phyloP scores from a whole-genome alignment of 2,329 filamentous ascomycete genomes.

The Talaromyces albobiverticillius region DNA sequence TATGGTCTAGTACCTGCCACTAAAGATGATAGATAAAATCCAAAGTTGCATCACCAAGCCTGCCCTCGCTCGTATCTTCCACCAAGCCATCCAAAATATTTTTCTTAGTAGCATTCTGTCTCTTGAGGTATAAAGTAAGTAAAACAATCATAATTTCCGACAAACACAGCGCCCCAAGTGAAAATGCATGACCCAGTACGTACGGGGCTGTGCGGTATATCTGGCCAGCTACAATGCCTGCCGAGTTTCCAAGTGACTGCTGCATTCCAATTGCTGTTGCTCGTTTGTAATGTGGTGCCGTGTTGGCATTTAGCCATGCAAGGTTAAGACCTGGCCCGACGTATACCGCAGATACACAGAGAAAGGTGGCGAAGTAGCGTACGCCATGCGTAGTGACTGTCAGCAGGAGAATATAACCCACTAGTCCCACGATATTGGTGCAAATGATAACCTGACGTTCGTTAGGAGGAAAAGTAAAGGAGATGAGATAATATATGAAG shows the following conservation, averaged over 20 bases:
- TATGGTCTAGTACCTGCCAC: no score
- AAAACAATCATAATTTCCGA: not conserved
- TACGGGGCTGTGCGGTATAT: conserved; percentile 40
- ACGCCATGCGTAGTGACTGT: not conserved
- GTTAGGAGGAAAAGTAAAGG: not conserved
- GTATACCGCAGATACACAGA: not conserved
- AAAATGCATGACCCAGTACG: not conserved
- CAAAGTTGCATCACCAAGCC: not conserved
- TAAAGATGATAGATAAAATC: conserved; percentile 1
- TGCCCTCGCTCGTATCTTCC: not conserved
- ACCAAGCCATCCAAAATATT: not conserved
- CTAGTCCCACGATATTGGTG: not conserved
- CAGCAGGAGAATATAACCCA: not conserved
- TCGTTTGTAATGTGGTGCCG: conserved; percentile 43
- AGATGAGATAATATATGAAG: no score
- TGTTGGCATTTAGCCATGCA: not conserved
- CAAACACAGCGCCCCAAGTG: not conserved
- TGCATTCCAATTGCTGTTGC: not conserved
- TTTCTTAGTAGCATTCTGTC: not conserved
- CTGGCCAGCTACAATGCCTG: conserved; percentile 65
- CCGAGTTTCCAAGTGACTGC: conserved; percentile 57
- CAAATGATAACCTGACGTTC: conserved; percentile 11
- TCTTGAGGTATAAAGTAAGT: not conserved
- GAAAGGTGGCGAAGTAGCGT: not conserved
- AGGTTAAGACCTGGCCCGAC: conserved; percentile 23